phyloP scores from a whole-genome alignment of 2,329 filamentous ascomycete genomes.

The Monilinia polystroma region DNA sequence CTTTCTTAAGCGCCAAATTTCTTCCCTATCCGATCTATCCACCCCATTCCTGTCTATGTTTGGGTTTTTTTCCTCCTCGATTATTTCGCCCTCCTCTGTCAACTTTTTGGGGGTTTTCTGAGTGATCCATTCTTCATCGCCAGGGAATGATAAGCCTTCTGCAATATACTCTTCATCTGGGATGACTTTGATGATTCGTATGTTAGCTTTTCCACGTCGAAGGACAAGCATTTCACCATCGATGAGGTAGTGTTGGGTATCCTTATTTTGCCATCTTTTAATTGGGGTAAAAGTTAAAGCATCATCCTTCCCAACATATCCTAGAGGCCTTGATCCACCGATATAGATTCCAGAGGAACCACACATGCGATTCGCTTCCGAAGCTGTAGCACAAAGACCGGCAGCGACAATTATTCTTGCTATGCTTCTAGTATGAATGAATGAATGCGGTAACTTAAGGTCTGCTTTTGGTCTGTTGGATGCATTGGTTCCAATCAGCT shows the following conservation, averaged over 20 bases:
- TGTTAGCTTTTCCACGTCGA: slow-evolving; percentile 62
- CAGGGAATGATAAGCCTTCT: slow-evolving; percentile 13
- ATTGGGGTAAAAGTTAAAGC: slow-evolving; percentile 62
- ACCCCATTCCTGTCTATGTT: neutral
- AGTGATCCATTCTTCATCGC: neutral
- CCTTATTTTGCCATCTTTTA: slow-evolving; percentile 55
- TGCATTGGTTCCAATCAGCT: slow-evolving; percentile 27
- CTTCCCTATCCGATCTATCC: neutral
- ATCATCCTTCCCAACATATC: slow-evolving; percentile 45
- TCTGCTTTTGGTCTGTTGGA: slow-evolving; percentile 54
- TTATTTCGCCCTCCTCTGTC: slow-evolving; percentile 4
- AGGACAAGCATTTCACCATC: slow-evolving; percentile 58
- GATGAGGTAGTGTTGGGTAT: slow-evolving; percentile 61
- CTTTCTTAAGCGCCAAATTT: neutral
- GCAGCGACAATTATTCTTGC: slow-evolving; percentile 58
- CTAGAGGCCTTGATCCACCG: slow-evolving; percentile 51
- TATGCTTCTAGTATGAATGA: slow-evolving; percentile 56
- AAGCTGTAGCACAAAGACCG: slow-evolving; percentile 56
- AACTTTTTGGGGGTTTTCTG: neutral
- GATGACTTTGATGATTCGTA: slow-evolving; percentile 60
- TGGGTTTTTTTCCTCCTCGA: neutral
- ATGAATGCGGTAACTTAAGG: slow-evolving; percentile 57
- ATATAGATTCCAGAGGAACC: slow-evolving; percentile 59
- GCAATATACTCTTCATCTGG: slow-evolving; percentile 48
- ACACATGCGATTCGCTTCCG: slow-evolving; percentile 60